Evolutionary conservation across 306 rosid genomes (phyloP), one percentile per base, ranked within the genome.

Genomic region (Alnus rubra): DNA sequence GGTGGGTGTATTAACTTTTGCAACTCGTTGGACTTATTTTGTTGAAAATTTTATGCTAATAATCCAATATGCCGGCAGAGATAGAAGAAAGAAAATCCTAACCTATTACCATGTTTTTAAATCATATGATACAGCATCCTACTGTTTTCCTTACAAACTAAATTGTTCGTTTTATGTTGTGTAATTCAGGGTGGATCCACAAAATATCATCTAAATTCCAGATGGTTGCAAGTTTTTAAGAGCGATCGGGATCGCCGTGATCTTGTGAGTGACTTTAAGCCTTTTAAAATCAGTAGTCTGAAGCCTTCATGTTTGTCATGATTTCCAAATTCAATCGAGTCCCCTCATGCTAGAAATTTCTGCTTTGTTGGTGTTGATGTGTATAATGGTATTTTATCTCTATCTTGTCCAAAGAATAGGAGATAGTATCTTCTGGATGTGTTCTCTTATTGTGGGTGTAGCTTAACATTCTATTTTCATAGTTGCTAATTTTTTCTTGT

Each of bases 231-330:
- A 84, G 91, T 89, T 68, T 91, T 95, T 80, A 91, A 85, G 82
- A 93, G 98, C 18, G 98, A 93, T 7, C 89, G 98, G 74, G 98
- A 93, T 86, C 97, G 89, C 50, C 95, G 97, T 63, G 98, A 95
- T 83, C 97, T 95, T 76, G 98, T 95, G 87, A 79, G 88, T 84
- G 52, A 19, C 54, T 86, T 56, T 44, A 31, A 55, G 45, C 37
- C 47, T 83, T 76, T 67, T 33, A 2, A n/a, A 42, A 4, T 55
- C 49, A 45, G 33, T 70, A 55, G 75, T 59, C 74, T 75, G 68
- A 80, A 79, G 45, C 30, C 11, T n/a, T 58, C 55, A 37, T 69
- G 51, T 79, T 14, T 11, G 49, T 28, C n/a, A 44, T 19, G 23
- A 64, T 71, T 71, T 71, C 42, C 39, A 48, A 71, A 5, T 64